Evolutionary conservation across 2,329 filamentous ascomycete species (phyloP).

Genomic region (Bipolaris oryzae): DNA sequence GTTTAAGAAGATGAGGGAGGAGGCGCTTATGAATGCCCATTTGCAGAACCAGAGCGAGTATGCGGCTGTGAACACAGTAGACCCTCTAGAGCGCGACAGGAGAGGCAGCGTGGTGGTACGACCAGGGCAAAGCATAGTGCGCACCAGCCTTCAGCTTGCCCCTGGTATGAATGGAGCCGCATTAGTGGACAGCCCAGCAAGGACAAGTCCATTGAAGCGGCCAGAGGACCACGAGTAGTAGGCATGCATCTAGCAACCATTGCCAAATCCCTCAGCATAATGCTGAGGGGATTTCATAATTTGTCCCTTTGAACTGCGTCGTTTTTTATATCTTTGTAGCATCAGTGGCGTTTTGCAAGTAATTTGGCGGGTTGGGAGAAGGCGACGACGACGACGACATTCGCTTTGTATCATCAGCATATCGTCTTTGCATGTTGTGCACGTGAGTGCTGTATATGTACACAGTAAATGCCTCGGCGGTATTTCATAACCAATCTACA

Average conservation of each 20-base stretch:
- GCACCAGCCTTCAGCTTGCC: slow-evolving; percentile 48
- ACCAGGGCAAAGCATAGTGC: slow-evolving; percentile 39
- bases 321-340: slow-evolving; percentile 14
- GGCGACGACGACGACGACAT: slow-evolving; percentile 9
- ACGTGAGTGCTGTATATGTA: too few relatives aligned
- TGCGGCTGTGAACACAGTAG: slow-evolving; percentile 41
- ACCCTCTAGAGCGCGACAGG: slow-evolving; percentile 35
- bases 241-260: background rate
- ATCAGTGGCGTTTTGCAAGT: slow-evolving; percentile 19
- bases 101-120: slow-evolving; percentile 22
- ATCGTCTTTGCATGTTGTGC: slow-evolving; percentile 1
- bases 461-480: background rate
- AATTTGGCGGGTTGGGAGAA: background rate
- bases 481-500: background rate
- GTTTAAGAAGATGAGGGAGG: slow-evolving; percentile 82
- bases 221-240: slow-evolving; percentile 53
- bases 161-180: slow-evolving; percentile 27
- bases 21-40: slow-evolving; percentile 64
- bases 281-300: background rate
- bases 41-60: slow-evolving; percentile 48
- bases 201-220: slow-evolving; percentile 52
- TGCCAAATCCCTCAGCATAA: background rate
- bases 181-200: slow-evolving; percentile 34
- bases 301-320: slow-evolving; percentile 4
- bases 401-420: slow-evolving; percentile 13